phyloP scores from a whole-genome alignment of 2,329 filamentous ascomycete genomes.

The Amphichorda felina region DNA sequence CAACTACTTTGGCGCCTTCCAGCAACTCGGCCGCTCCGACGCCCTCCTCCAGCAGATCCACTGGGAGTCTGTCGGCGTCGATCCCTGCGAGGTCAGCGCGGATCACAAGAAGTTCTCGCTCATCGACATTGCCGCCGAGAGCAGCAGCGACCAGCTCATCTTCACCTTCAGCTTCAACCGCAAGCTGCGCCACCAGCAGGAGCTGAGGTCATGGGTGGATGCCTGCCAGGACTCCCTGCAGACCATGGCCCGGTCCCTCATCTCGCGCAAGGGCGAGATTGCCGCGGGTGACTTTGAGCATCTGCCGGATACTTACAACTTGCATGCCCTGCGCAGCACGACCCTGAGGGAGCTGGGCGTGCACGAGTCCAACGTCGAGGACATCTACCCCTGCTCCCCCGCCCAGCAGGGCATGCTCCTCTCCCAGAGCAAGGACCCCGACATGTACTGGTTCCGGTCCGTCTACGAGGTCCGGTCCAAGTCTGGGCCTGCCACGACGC shows the following conservation, averaged over 20 bases:
- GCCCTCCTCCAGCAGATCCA: conserved; percentile 10
- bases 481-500: conserved; percentile 9
- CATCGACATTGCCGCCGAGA: conserved; percentile 32
- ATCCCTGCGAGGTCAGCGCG: conserved; percentile 4
- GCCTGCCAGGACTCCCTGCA: conserved; percentile 27
- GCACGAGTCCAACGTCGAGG: conserved; percentile 18
- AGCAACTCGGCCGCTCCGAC: conserved; percentile 14
- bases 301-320: conserved; percentile 26
- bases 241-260: conserved; percentile 11
- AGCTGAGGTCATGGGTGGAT: conserved; percentile 29
- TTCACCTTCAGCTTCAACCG: conserved; percentile 31
- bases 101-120: conserved; percentile 14
- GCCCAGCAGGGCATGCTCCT: conserved; percentile 25
- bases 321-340: conserved; percentile 25
- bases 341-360: conserved; percentile 21
- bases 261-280: conserved; percentile 15
- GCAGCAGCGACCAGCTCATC: conserved; percentile 28
- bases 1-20: conserved; percentile 28
- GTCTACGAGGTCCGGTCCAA: conserved; percentile 10
- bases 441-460: conserved; percentile 17
- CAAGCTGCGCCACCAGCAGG: conserved; percentile 23
- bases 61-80: conserved; percentile 7
- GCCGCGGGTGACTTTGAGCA: conserved; percentile 30
- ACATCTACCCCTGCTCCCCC: conserved; percentile 22
- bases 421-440: conserved; percentile 14